Base-by-base conservation (phyloP, 1,284 basidiomycete genomes). In the Tylopilus sp. region DNA sequence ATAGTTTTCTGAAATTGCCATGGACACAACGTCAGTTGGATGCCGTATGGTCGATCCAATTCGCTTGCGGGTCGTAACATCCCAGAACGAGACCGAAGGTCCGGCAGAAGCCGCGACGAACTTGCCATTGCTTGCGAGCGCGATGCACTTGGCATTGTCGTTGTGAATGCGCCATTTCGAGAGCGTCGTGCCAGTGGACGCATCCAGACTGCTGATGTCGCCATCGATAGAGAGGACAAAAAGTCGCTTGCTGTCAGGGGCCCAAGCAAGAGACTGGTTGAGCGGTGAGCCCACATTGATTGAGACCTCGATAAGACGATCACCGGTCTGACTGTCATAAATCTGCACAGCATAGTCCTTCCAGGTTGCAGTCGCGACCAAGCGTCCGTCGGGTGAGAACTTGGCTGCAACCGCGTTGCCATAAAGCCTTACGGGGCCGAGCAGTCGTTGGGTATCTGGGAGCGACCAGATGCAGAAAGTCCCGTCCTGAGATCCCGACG, bases 181-280 rank as follows among this genome's bases (percentile, higher is more conserved):
- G 5, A 51, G 36, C 11, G 9, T 30, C 7, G n/a, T 19, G 26
- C 49, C 48, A 2, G 41, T 43, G n/a, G 48, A 40, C 15, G 29
- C 25, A 5, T 51, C 50, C 8, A 51, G 10, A 31, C 31, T 23
- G 28, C 23, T 2, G 28, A 53, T 31, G 21, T 39, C 8, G 11
- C 49, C 40, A 13, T 43, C 36, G 1, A 2, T 8, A 23, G 44
- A 46, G 4, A 47, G n/a, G 10, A n/a, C 26, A 9, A 47, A 41
- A 15, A 53, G 40, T 1, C 30, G 50, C 15, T 44, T 48, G 33
- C 36, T 28, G 30, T 53, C 31, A 19, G 12, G 4, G 0, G 41
- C 30, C 56, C 54, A 55, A 5, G 31, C 42, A 18, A 55, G 16
- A 2, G 42, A 51, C 19, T 44, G 34, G 23, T 54, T 55, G 2